Percentiles rank a stretch among this genome's conserved stretches.
These are phyloP conservation scores for Ustilago bromivora DNA, from an alignment of 1,284 basidiomycete species.

Conservation along the genomic window DNA sequence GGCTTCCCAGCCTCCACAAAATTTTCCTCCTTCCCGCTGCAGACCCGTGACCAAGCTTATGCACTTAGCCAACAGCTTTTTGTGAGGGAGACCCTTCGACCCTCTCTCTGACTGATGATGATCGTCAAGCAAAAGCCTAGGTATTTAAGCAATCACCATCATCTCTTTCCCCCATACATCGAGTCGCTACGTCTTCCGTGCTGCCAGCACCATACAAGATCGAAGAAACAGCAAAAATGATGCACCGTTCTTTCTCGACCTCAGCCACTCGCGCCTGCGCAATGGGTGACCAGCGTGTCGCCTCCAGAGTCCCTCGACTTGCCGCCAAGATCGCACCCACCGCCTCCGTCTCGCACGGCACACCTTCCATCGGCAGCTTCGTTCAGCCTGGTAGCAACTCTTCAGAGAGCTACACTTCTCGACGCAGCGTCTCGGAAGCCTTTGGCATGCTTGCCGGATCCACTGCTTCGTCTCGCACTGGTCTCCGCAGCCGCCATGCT, in stretches of 20 bases:
- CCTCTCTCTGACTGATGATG: background rate
- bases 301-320: constrained; percentile 37
- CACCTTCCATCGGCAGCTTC: background rate
- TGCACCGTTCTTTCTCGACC: constrained; percentile 35
- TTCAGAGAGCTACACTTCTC: constrained; percentile 12
- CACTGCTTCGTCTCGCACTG: constrained; percentile 28
- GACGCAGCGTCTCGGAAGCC: constrained; percentile 31
- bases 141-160: background rate
- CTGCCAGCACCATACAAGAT: background rate
- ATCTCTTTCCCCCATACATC: background rate
- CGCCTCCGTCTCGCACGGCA: background rate
- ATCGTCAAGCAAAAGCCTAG: background rate
- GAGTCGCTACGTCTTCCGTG: background rate
- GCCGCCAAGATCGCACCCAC: constrained; percentile 15
- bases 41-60: constrained; percentile 12
- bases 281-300: constrained; percentile 42
- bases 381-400: background rate
- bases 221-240: constrained; percentile 9
- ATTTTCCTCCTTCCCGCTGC: constrained; percentile 4
- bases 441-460: constrained; percentile 40
- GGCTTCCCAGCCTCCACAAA: constrained; percentile 13
- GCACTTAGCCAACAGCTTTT: background rate
- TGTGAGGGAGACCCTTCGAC: background rate
- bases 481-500: constrained; percentile 23
- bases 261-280: constrained; percentile 16